Conservation (phyloP, 176 grass and related monocot species). For the Elaeis guineensis region DNA sequence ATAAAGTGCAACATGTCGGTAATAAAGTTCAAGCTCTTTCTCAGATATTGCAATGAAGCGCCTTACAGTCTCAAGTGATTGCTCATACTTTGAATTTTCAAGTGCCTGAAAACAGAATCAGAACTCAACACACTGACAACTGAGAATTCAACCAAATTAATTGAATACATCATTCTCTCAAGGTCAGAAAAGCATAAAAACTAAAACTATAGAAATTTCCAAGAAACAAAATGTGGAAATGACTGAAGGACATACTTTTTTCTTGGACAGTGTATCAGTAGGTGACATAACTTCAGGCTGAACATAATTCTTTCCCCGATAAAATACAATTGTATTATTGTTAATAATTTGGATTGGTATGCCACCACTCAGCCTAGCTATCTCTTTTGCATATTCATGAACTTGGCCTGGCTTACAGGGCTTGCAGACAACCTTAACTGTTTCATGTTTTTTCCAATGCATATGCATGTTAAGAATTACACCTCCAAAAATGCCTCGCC, state of each 20-base stretch:
- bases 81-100: constrained; percentile 98
- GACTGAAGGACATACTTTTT: constrained; percentile 43
- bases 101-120: constrained; percentile 53
- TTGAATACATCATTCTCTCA: no score
- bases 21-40: constrained; percentile 81
- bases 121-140: not conserved
- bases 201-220: no score
- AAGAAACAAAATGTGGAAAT: constrained; percentile 5
- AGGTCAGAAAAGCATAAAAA: no score
- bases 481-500: constrained; percentile 75
- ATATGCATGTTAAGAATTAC: constrained; percentile 98
- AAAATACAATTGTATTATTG: constrained; percentile 76
- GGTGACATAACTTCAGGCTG: constrained; percentile 94
- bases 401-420: constrained; percentile 82
- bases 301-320: constrained; percentile 81
- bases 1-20: constrained; percentile 78
- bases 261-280: constrained; percentile 82
- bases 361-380: constrained; percentile 72
- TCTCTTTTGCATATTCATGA: constrained; percentile 71
- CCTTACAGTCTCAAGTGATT: constrained; percentile 69
- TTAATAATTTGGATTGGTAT: constrained; percentile 59
- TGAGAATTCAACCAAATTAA: no score
- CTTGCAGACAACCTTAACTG: constrained; percentile 85
- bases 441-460: constrained; percentile 98
- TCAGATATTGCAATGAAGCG: constrained; percentile 65